Conservation (phyloP, 2,329 filamentous ascomycete species). For the Apiospora koreana region DNA sequence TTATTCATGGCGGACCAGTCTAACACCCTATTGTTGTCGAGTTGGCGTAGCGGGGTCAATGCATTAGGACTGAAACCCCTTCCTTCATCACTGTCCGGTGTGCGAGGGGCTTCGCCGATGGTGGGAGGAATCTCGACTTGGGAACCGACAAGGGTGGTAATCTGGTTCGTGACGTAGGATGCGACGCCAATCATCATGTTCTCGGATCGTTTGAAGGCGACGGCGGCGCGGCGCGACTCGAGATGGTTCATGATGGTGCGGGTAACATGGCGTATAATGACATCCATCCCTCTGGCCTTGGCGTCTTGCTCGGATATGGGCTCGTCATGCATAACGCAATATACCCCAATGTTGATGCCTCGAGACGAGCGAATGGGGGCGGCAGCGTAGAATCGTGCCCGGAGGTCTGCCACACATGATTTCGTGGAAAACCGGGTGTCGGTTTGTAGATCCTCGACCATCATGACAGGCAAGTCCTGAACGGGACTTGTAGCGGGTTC, state of each 20-base stretch:
- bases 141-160: neutral
- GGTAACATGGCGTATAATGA: neutral
- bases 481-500: no score
- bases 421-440: neutral
- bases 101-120: no score
- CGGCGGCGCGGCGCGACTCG: neutral
- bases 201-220: neutral
- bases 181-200: neutral
- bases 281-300: neutral
- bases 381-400: constrained; percentile 17
- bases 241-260: neutral
- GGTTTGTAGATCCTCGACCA: neutral
- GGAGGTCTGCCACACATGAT: neutral
- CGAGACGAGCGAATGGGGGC: constrained; percentile 15
- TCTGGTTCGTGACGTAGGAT: neutral
- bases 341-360: constrained; percentile 20
- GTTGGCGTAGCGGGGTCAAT: neutral
- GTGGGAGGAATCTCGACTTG: neutral
- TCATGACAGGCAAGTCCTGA: neutral
- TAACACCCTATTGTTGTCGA: neutral
- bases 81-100: neutral
- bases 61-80: neutral
- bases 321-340: constrained; percentile 12
- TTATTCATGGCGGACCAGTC: neutral
- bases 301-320: constrained; percentile 1